Evolutionary conservation across 371 early-diverging fungal species (phyloP).

Genomic region (Lichtheimia ornata): DNA sequence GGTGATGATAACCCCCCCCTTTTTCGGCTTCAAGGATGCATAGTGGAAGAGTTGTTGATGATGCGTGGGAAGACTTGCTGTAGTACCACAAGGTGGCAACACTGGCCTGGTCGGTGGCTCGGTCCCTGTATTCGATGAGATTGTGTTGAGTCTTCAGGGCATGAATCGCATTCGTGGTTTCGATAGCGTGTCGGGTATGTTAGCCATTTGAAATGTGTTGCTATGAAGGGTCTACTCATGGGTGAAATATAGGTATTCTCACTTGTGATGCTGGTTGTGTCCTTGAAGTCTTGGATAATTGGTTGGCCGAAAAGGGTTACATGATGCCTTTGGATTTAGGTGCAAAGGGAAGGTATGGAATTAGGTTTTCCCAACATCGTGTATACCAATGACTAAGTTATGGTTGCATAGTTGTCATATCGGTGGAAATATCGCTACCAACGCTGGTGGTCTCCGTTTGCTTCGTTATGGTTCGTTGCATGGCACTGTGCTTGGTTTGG

Average conservation of each 20-base stretch:
- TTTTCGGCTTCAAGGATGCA: neutral
- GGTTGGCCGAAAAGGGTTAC: slow-evolving; percentile 82
- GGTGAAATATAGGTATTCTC: slow-evolving; percentile 60
- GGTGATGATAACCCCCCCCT: neutral
- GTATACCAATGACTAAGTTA: neutral
- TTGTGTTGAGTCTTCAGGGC: slow-evolving; percentile 76
- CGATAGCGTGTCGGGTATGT: slow-evolving; percentile 80
- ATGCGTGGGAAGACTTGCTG: slow-evolving; percentile 63
- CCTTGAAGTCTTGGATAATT: slow-evolving; percentile 86
- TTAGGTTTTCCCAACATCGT: neutral
- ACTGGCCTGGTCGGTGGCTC: slow-evolving; percentile 92
- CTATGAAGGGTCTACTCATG: neutral
- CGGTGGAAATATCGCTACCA: slow-evolving; percentile 98
- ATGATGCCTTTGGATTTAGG: slow-evolving; percentile 97
- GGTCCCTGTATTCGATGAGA: slow-evolving; percentile 94
- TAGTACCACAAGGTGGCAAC: slow-evolving; percentile 98
- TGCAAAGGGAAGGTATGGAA: slow-evolving; percentile 73
- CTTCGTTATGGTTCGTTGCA: slow-evolving; percentile 94
- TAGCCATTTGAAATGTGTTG: neutral
- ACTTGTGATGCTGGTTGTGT: slow-evolving; percentile 92
- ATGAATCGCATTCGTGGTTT: slow-evolving; percentile 84
- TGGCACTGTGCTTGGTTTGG: slow-evolving; percentile 90
- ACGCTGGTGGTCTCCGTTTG: slow-evolving; percentile 94
- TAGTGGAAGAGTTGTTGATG: neutral
- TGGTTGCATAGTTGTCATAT: slow-evolving; percentile 73